phyloP scores from a whole-genome alignment of 2,329 filamentous ascomycete genomes.

The Raffaelea arxii region DNA sequence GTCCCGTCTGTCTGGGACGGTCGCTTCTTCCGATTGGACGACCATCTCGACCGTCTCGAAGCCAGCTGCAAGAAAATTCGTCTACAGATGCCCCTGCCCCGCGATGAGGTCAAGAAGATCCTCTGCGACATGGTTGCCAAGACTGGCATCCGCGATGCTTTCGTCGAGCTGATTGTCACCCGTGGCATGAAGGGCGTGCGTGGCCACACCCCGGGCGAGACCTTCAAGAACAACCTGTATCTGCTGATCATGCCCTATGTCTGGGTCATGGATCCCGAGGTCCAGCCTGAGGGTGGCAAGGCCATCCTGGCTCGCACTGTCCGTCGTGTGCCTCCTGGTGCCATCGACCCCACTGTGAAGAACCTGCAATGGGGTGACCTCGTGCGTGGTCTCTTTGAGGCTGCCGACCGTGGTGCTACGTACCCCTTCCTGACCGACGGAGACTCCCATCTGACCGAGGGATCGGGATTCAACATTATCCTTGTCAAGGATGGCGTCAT shows the following conservation, averaged over 20 bases:
- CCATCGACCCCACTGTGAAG: constrained; percentile 41
- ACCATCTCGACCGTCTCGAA: constrained; percentile 35
- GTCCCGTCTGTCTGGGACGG: constrained; percentile 42
- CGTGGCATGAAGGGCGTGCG: constrained; percentile 34
- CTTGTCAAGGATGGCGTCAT: constrained; percentile 33
- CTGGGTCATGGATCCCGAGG: constrained; percentile 37
- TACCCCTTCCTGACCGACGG: constrained; percentile 42
- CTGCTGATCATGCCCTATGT: constrained; percentile 38
- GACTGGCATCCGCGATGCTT: constrained; percentile 37
- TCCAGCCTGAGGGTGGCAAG: constrained; percentile 31
- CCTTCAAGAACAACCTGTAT: constrained; percentile 28
- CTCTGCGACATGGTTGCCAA: constrained; percentile 34
- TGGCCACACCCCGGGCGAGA: constrained; percentile 21
- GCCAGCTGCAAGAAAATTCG: constrained; percentile 34
- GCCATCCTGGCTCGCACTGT: constrained; percentile 23
- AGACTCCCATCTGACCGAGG: constrained; percentile 38
- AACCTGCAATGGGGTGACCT: constrained; percentile 43
- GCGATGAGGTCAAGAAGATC: constrained; percentile 26
- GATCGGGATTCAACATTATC: constrained; percentile 29
- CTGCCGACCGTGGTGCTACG: constrained; percentile 31
- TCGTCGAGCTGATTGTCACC: constrained; percentile 41
- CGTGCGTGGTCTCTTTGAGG: constrained; percentile 31
- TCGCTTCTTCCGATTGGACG: constrained; percentile 40
- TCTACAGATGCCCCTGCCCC: constrained; percentile 29
- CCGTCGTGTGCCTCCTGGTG: constrained; percentile 26